These are phyloP conservation scores for Boletus vermiculosoides DNA, from an alignment of 768 basidiomycete species.

Conservation along the genomic window DNA sequence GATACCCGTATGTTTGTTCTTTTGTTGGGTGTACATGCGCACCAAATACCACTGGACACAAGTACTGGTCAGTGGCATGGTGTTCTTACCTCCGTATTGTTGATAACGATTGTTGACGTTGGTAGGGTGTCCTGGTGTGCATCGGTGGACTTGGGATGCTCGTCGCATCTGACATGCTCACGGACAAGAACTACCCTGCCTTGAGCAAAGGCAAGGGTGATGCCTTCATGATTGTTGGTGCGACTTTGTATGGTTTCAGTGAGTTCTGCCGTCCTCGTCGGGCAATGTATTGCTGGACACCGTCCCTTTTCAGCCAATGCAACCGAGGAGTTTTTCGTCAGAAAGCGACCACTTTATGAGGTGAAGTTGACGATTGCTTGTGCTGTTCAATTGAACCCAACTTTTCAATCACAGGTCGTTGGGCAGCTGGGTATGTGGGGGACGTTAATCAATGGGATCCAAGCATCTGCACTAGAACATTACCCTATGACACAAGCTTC, in stretches of 20 bases:
- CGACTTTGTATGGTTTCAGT: constrained; percentile 87
- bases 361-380: constrained; percentile 26
- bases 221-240: constrained; percentile 83
- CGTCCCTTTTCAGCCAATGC: constrained; percentile 60
- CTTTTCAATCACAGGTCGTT: constrained; percentile 50
- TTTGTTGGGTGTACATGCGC: constrained; percentile 82
- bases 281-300: background rate
- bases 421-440: constrained; percentile 89
- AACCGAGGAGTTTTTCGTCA: constrained; percentile 85
- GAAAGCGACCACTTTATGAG: constrained; percentile 77
- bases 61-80: constrained; percentile 51
- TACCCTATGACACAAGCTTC: constrained; percentile 57
- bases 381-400: background rate
- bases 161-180: constrained; percentile 75
- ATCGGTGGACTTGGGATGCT: constrained; percentile 75
- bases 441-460: constrained; percentile 72
- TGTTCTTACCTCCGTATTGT: background rate
- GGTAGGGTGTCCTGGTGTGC: constrained; percentile 70
- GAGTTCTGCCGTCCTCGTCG: constrained; percentile 28
- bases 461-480: constrained; percentile 75
- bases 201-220: constrained; percentile 72
- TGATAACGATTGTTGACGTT: background rate
- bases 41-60: constrained; percentile 83
- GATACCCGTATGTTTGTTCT: constrained; percentile 81
- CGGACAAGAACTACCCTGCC: constrained; percentile 71